Base-by-base conservation (phyloP, 2,329 filamentous ascomycete genomes). In the Microascus cirrosus region DNA sequence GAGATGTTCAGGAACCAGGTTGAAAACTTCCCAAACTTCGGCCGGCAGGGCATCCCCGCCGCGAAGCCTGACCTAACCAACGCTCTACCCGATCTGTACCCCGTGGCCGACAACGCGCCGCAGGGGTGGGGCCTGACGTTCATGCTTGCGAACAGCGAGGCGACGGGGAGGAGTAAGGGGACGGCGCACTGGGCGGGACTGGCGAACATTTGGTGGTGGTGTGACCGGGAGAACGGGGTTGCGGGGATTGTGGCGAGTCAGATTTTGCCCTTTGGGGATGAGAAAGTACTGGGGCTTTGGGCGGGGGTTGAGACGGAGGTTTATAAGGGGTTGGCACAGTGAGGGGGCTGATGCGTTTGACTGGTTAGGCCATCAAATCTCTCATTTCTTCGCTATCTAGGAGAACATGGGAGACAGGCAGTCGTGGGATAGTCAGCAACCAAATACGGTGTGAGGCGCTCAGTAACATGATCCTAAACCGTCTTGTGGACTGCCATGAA, bases 1-100 rank as follows among this genome's bases (percentile, higher is more conserved):
- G 68, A 78, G 35, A 85, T 89, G 81, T 87, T 84, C 67, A 73
- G 72, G 59, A 87, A 89, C 65, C 83, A 84, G 61, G 77, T 86
- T 55, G 74, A 79, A 0, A 60, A 77, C 1, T 74, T 79, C 54
- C 81, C 82, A 0, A 64, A 84, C 60, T 82, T 80, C 58, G 73
- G 73, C 1, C 72, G 77, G 1, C 69, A 73, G 59, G 63, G 64
- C 2, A 71, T 81, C 2, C 66, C 74, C 0, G 72, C 74, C 1
- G 69, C 77, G 0, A 81, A 81, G 60, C 74, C 75, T 0, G 69
- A 76, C 15, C 68, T 80, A 10, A 74, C 76, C 2, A 78, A 80
- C 62, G 65, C 68, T 0, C 60, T 77, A 1, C 69, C 73, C 0
- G 79, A 84, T 34, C 57, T 85, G 13, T 85, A 80, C 62, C 73